phyloP scores from a whole-genome alignment of 345 rosid genomes.

The Garcia nutans region DNA sequence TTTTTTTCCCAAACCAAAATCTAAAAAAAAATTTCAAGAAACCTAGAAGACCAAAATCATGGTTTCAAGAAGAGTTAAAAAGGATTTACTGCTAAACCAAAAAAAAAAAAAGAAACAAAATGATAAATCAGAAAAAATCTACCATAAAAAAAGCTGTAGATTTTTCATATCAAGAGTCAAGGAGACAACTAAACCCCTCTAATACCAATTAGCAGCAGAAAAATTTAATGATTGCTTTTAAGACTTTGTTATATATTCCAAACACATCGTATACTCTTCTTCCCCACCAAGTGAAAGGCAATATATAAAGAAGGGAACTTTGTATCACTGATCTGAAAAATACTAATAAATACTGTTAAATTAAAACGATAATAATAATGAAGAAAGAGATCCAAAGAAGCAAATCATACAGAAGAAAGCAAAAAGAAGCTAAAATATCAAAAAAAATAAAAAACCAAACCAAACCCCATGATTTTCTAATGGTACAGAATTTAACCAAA shows the following conservation, averaged over 20 bases:
- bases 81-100: too few species aligned
- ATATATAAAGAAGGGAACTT: not conserved
- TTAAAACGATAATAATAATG: not conserved
- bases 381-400: not conserved
- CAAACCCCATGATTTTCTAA: constrained; percentile 10
- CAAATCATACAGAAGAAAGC: not conserved
- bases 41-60: not conserved
- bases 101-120: not conserved
- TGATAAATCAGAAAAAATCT: not conserved
- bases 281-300: too few species aligned
- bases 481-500: constrained; percentile 18
- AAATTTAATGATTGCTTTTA: not conserved
- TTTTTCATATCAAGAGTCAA: not conserved
- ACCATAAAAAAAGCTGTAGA: not conserved
- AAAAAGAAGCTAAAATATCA: constrained; percentile 6
- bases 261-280: not conserved
- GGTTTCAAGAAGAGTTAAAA: not conserved
- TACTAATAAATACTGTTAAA: not conserved
- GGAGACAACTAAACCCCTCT: not conserved
- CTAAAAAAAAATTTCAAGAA: too few species aligned
- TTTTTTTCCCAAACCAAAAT: too few species aligned
- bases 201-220: not conserved
- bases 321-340: constrained; percentile 10
- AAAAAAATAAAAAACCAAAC: constrained; percentile 12
- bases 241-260: not conserved